Evolutionary conservation across 2,329 filamentous ascomycete genomes (phyloP).

Genomic region (Pyrenophora teres): DNA sequence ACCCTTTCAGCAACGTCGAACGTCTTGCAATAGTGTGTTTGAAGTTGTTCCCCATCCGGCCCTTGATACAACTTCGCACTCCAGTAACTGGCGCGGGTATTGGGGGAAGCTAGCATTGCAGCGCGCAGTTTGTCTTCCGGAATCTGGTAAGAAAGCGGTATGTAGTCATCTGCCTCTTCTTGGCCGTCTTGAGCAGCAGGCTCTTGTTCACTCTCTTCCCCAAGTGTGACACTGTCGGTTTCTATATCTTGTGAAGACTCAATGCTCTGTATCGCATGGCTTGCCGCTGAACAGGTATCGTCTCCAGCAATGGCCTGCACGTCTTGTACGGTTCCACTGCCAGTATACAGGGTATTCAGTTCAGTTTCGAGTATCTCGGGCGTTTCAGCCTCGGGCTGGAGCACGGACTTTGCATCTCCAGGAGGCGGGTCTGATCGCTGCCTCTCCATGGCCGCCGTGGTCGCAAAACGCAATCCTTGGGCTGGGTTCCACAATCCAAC

Average conservation of each 20-base stretch:
- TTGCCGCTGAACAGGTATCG: not conserved
- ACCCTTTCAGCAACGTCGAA: constrained; percentile 70
- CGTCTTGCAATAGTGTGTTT: constrained; percentile 77
- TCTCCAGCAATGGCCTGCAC: not conserved
- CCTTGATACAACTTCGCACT: constrained; percentile 69
- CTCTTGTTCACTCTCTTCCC: constrained; percentile 1
- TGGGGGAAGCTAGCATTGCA: constrained; percentile 38
- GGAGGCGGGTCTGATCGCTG: not conserved
- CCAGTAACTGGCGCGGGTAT: constrained; percentile 60
- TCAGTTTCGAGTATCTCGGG: not conserved
- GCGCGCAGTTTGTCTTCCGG: constrained; percentile 32
- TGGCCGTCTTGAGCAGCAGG: constrained; percentile 7
- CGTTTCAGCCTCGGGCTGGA: not conserved
- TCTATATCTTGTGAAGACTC: not conserved
- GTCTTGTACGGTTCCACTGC: not conserved
- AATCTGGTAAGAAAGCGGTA: constrained; percentile 40
- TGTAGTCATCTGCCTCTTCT: constrained; percentile 26
- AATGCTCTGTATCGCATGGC: not conserved
- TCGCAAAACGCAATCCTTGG: constrained; percentile 16
- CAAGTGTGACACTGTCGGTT: not conserved
- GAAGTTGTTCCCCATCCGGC: constrained; percentile 59
- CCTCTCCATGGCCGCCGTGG: constrained; percentile 1
- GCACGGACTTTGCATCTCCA: not conserved
- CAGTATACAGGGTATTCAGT: not conserved
- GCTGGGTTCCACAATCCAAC: constrained; percentile 10